Percentiles rank a stretch among this genome's conserved stretches.
Evolutionary conservation across 78 protist species (phyloP).

Genomic region (Isochrysis galbana): DNA sequence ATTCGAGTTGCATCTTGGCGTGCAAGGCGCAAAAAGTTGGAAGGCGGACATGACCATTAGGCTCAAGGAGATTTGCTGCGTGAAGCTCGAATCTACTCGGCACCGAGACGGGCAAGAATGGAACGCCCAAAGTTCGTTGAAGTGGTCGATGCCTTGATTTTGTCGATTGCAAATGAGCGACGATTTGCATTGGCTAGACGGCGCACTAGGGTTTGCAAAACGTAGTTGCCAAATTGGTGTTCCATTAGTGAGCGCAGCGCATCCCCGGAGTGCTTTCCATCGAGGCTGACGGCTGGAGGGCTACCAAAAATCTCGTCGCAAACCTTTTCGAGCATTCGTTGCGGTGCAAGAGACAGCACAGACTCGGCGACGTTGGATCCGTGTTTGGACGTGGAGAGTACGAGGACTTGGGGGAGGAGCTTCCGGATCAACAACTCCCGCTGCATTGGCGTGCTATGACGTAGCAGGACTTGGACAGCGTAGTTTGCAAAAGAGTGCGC

Average conservation of each 20-base stretch:
- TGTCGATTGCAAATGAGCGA: background rate
- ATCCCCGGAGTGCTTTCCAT: background rate
- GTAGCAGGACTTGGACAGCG: background rate
- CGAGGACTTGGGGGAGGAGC: background rate
- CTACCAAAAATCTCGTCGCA: background rate
- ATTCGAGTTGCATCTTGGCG: too few species aligned
- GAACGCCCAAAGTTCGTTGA: background rate
- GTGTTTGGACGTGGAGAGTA: background rate
- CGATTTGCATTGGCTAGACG: background rate
- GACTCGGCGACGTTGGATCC: background rate
- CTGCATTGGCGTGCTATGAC: background rate
- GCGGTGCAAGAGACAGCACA: background rate
- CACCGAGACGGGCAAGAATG: background rate
- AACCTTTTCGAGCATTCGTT: background rate
- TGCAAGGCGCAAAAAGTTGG: too few species aligned
- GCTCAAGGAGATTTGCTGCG: too few species aligned
- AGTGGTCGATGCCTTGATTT: background rate
- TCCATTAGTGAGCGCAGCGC: background rate
- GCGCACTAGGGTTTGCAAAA: background rate
- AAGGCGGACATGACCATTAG: too few species aligned
- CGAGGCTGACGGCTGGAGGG: background rate
- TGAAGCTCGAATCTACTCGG: too few species aligned
- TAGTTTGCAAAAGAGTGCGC: background rate
- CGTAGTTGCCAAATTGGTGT: conserved; percentile 13
- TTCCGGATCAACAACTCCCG: background rate